A percentile compares a stretch with the other conserved stretches of the same genome.
phyloP scores from a whole-genome alignment of 352 stramenopile species.

The Aphanomyces invadans region DNA sequence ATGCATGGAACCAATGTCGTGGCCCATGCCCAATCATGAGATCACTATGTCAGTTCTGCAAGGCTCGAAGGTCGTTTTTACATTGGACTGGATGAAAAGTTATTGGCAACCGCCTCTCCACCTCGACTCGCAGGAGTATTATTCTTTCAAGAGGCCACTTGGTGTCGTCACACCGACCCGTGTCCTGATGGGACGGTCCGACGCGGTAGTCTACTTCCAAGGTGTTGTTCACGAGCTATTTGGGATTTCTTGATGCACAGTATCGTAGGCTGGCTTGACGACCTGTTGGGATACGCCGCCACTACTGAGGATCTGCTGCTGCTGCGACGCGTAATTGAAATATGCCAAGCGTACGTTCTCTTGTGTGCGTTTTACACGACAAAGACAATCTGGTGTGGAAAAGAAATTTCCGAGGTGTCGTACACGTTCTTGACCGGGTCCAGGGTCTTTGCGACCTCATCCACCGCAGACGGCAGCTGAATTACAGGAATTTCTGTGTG shows the following conservation, averaged over 20 bases:
- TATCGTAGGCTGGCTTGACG: slow-evolving; percentile 30
- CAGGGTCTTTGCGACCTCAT: slow-evolving; percentile 29
- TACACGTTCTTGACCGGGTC: slow-evolving; percentile 26
- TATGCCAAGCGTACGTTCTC: slow-evolving; percentile 28
- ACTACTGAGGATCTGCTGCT: slow-evolving; percentile 18
- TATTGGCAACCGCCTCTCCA: slow-evolving; percentile 30
- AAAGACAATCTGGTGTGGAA: slow-evolving; percentile 28
- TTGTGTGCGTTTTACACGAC: slow-evolving; percentile 24
- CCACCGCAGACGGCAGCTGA: slow-evolving; percentile 25
- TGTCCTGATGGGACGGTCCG: neutral
- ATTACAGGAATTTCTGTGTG: slow-evolving; percentile 32
- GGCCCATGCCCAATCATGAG: neutral
- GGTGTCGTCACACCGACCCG: neutral
- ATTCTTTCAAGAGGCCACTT: slow-evolving; percentile 27
- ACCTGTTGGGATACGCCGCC: slow-evolving; percentile 28
- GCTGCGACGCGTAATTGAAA: slow-evolving; percentile 19
- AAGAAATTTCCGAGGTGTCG: slow-evolving; percentile 27
- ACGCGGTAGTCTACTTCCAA: slow-evolving; percentile 16
- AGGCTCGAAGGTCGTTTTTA: neutral
- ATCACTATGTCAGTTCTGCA: neutral
- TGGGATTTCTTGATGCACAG: slow-evolving; percentile 22
- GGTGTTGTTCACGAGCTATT: slow-evolving; percentile 2
- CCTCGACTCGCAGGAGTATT: slow-evolving; percentile 25
- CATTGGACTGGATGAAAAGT: slow-evolving; percentile 26
- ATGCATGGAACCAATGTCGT: neutral